Conservation (phyloP, 176 grass and related monocot species). For the Aegilops umbellulata region DNA sequence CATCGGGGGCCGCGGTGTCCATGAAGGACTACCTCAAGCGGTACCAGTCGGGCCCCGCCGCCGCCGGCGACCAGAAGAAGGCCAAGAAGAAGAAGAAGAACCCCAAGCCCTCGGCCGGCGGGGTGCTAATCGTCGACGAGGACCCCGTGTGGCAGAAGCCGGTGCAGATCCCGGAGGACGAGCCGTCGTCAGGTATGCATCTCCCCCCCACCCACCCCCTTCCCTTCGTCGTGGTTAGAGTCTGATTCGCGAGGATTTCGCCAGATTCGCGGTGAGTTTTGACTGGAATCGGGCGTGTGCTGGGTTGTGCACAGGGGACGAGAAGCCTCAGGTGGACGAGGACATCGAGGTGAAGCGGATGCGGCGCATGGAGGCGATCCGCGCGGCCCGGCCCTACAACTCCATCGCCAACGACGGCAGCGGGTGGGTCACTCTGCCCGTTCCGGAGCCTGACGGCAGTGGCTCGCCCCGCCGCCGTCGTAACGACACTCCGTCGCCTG, state of each 20-base stretch:
- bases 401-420: slow-evolving; percentile 83
- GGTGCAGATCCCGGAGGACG: slow-evolving; percentile 74
- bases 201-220: no score
- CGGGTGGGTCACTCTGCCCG: slow-evolving; percentile 60
- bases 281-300: background rate
- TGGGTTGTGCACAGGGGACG: slow-evolving; percentile 50
- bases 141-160: slow-evolving; percentile 97
- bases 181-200: slow-evolving; percentile 41
- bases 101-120: slow-evolving; percentile 47
- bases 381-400: slow-evolving; percentile 66
- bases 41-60: slow-evolving; percentile 53
- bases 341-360: slow-evolving; percentile 96
- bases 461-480: background rate
- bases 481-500: slow-evolving; percentile 29
- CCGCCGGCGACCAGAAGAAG: slow-evolving; percentile 45
- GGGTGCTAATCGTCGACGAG: slow-evolving; percentile 89
- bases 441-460: background rate
- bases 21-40: slow-evolving; percentile 94
- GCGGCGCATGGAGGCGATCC: slow-evolving; percentile 73
- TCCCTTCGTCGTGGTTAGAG: no score
- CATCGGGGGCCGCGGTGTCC: slow-evolving; percentile 36
- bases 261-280: slow-evolving; percentile 10
- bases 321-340: slow-evolving; percentile 71
- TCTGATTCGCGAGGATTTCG: background rate
- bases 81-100: slow-evolving; percentile 81